Evolutionary conservation across 202 grass and related monocot genomes (phyloP), one percentile per base, ranked within the genome.

Genomic region (Setaria viridis): DNA sequence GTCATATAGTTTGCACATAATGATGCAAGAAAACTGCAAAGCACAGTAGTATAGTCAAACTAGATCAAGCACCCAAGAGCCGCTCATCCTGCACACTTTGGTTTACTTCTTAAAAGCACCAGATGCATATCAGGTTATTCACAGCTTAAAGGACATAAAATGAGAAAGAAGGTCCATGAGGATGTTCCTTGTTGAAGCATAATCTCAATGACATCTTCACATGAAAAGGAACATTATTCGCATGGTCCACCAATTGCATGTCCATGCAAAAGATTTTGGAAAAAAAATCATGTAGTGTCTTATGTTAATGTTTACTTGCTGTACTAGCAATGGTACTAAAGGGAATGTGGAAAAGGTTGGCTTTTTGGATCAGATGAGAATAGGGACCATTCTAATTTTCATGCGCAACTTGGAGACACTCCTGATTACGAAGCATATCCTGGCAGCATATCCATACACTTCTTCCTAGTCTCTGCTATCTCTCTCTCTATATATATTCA

Each of bases 401-500:
- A 70, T 85, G 51, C 37, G 29, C 60, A 70, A 46, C 51, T 59
- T 69, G 32, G 45, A 69, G 13, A 49, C 43, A 74, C 25, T 78
- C 30, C 64, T 70, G 29, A 70, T 35, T 50, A 78, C 20, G 42
- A 58, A 91, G 82, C 77, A 91, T 85, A 91, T 84, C 48, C 67
- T 42, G 77, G 55, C 47, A 37, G 84, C 80, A 90, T 90, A 90
- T 91, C 78, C 66, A 47, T 29, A 62, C 62, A 43, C 35, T 80
- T 14, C 55, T 41, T 55, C 45, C 57, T 69, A 11, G 17, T 79
- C 25, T 32, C 21, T 51, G 70, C 56, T 30, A 63, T 35, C n/a
- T 65, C 16, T 73, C 19, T 67, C 7, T 25, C 1, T 34, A 7
- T 33, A 37, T 73, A 87, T 72, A 85, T 35, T 25, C n/a, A 21